These are phyloP conservation scores for Acaromyces ingoldii DNA, from an alignment of 1,284 basidiomycete species.

Conservation along the genomic window DNA sequence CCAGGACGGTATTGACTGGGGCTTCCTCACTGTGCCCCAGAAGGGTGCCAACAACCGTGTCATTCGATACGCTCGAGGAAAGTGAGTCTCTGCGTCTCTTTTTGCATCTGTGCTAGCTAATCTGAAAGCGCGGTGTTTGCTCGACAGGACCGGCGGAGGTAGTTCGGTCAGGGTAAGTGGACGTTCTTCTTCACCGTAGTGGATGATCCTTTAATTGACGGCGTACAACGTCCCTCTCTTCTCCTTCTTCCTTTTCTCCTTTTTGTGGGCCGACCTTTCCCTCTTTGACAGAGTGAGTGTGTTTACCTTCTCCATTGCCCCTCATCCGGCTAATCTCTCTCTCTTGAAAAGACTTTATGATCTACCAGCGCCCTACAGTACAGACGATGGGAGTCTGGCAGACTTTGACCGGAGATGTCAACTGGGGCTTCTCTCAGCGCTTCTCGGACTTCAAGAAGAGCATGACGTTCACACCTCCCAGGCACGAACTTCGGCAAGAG, in stretches of 20 bases:
- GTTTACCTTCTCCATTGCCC: too few species aligned
- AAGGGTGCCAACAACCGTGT: slow-evolving; percentile 22
- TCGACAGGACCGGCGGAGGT: slow-evolving; percentile 31
- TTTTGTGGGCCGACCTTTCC: too few species aligned
- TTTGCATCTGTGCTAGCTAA: too few species aligned
- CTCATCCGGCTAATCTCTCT: too few species aligned
- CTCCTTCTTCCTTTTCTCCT: too few species aligned
- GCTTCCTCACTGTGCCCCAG: slow-evolving; percentile 23
- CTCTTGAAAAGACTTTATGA: slow-evolving; percentile 43
- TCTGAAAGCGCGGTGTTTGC: too few species aligned
- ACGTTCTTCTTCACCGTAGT: too few species aligned
- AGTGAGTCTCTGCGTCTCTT: too few species aligned
- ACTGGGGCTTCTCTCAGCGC: slow-evolving; percentile 24
- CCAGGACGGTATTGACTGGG: slow-evolving; percentile 25
- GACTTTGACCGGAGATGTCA: slow-evolving; percentile 22
- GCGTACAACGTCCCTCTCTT: too few species aligned
- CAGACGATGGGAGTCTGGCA: slow-evolving; percentile 25
- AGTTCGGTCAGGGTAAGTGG: slow-evolving; percentile 18
- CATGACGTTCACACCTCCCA: slow-evolving; percentile 22
- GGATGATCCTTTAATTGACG: too few species aligned
- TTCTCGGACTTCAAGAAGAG: slow-evolving; percentile 27
- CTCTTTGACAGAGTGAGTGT: too few species aligned
- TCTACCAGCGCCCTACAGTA: slow-evolving; percentile 27
- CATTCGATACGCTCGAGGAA: slow-evolving; percentile 30
- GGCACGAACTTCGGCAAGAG: slow-evolving; percentile 19